A percentile compares a stretch with the other conserved stretches of the same genome.
Evolutionary conservation across 768 basidiomycete species (phyloP).

Genomic region (Pulveroboletus sp.): DNA sequence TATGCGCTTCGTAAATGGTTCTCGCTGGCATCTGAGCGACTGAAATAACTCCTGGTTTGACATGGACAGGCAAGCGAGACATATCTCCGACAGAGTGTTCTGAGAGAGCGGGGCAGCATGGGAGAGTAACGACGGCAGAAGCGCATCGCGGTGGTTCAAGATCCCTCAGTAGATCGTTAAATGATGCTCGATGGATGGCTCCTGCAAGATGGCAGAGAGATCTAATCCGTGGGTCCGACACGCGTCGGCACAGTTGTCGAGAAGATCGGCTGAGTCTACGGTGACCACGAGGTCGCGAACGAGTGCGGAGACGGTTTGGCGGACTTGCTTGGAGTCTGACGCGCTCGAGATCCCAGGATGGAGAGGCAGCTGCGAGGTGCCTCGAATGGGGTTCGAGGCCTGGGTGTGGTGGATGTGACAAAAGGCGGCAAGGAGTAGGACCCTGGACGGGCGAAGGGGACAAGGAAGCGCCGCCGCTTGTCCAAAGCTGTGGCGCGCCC

Average conservation of each 20-base stretch:
- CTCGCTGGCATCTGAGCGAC: constrained; percentile 16
- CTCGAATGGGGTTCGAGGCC: no score
- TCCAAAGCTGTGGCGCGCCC: no score
- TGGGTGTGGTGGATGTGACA: no score
- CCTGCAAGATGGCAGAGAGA: constrained; percentile 56
- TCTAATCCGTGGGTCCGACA: constrained; percentile 50
- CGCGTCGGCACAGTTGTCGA: constrained; percentile 51
- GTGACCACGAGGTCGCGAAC: constrained; percentile 52
- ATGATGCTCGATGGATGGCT: constrained; percentile 60
- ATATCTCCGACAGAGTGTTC: constrained; percentile 56
- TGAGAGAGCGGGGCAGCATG: constrained; percentile 45
- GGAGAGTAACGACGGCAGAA: constrained; percentile 51
- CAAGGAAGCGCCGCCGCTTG: no score
- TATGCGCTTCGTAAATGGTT: constrained; percentile 7
- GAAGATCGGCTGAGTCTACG: constrained; percentile 15
- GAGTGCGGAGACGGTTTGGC: constrained; percentile 49
- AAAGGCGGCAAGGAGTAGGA: no score
- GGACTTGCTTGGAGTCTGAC: constrained; percentile 50
- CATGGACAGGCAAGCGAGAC: constrained; percentile 55
- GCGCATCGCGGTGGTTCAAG: constrained; percentile 44
- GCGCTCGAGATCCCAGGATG: no score
- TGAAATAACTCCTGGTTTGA: constrained; percentile 28
- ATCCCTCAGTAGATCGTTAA: constrained; percentile 75
- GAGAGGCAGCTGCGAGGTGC: no score
- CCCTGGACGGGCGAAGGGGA: no score